These are phyloP conservation scores for Kuraishia borneana DNA, from an alignment of 805 yeast species.

Conservation along the genomic window DNA sequence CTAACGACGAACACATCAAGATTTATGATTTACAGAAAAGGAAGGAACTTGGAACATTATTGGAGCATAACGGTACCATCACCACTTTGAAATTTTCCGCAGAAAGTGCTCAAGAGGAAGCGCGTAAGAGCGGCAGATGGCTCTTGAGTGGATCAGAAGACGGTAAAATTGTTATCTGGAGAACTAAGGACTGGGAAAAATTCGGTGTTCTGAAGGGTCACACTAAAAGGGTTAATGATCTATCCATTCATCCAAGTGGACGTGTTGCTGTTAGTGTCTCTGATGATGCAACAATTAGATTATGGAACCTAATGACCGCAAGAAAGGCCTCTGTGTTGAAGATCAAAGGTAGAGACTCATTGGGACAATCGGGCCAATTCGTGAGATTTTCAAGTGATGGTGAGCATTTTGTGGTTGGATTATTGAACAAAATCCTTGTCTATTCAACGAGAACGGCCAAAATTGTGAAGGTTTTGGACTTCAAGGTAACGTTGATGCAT, in stretches of 20 bases:
- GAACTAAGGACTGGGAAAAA: slow-evolving; percentile 94
- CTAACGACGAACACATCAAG: slow-evolving; percentile 91
- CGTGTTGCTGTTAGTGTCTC: slow-evolving; percentile 86
- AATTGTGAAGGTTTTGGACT: slow-evolving; percentile 38
- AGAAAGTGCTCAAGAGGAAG: slow-evolving; percentile 20
- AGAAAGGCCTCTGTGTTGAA: slow-evolving; percentile 83
- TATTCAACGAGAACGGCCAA: slow-evolving; percentile 56
- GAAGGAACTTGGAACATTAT: slow-evolving; percentile 82
- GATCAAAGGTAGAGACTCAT: slow-evolving; percentile 54
- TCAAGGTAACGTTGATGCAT: slow-evolving; percentile 55
- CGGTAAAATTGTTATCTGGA: slow-evolving; percentile 83
- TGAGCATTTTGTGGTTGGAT: slow-evolving; percentile 66
- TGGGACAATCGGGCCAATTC: slow-evolving; percentile 52
- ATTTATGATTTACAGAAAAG: slow-evolving; percentile 90
- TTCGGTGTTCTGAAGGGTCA: slow-evolving; percentile 88
- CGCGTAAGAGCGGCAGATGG: slow-evolving; percentile 67
- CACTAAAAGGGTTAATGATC: slow-evolving; percentile 67
- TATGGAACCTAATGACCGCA: slow-evolving; percentile 97
- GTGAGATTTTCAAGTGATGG: slow-evolving; percentile 64
- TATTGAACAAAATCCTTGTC: slow-evolving; percentile 50
- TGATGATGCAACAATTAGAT: slow-evolving; percentile 68
- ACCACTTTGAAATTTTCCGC: slow-evolving; percentile 64
- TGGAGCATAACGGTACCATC: slow-evolving; percentile 84
- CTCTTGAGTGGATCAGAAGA: slow-evolving; percentile 84
- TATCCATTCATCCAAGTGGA: slow-evolving; percentile 85